Evolutionary conservation across 2,329 filamentous ascomycete species (phyloP), one percentile per base, ranked within the genome.

Genomic region (Xylariaceae sp.): DNA sequence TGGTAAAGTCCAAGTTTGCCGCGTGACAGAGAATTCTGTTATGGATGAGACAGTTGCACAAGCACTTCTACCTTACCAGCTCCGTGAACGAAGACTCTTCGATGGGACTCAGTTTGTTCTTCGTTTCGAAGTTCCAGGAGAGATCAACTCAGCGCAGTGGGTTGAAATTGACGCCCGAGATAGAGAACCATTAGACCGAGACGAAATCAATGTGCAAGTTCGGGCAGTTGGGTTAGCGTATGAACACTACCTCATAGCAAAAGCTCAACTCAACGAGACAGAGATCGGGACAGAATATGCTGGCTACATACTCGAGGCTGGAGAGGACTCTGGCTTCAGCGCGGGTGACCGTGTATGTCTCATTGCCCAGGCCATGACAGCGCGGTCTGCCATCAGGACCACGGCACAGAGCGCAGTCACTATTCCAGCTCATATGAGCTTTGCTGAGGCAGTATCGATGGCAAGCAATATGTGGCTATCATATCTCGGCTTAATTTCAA

Each of bases 121-220:
- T 20, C 5, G 25, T 1, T 21, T 45, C 10, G 6, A 23, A 11
- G 19, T 27, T 2, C 42, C 42, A n/a, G 42, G 42, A 10, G 16
- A 34, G 6, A 20, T 45, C 20, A 25, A 45, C n/a, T 33, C 36
- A 5, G 4, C 39, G 14, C 14, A 39, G 16, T 44, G 42, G 42
- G 14, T 23, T 3, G 40, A 42, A 19, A n/a, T 11, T 11, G 22
- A 8, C 22, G 22, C 25, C 11, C 14, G 17, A 7, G 11, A 37
- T 25, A 10, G 21, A 5, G 6, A 39, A 19, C 22, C 20, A 11
- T 14, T 22, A 5, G n/a, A 14, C 5, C n/a, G 17, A 4, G 37
- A 45, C 22, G 43, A 45, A 22, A 21, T 45, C 20, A 6, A 40
- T 5, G 27, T 45, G 11, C 11, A 32, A 20, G 43, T 40, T 12